Percentiles rank a stretch among this genome's conserved stretches.
Conservation (phyloP, 1,139 yeast species). For the Sugiyamaella grinbergsii region DNA sequence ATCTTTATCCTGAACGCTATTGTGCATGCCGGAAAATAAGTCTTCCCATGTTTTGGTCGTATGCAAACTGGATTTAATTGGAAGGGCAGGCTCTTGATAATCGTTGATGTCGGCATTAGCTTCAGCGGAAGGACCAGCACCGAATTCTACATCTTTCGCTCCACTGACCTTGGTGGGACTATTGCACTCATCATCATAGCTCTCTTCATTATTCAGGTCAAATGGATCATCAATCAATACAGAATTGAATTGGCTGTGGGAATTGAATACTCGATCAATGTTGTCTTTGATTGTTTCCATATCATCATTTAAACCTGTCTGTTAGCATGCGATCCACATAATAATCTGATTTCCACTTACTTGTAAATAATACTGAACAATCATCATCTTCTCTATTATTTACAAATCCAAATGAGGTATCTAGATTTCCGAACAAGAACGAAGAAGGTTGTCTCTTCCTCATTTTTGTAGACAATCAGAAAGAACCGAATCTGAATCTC, state of each 20-base stretch:
- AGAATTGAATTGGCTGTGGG: not conserved
- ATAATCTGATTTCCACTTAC: not conserved
- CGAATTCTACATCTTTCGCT: not conserved
- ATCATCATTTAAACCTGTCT: not conserved
- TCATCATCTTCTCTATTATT: not conserved
- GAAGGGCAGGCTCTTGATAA: not conserved
- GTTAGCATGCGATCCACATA: not conserved
- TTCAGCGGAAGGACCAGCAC: not conserved
- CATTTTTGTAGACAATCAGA: not conserved
- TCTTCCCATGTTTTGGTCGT: constrained; percentile 12
- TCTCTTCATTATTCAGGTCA: not conserved
- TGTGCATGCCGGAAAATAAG: not conserved
- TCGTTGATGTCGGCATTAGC: not conserved
- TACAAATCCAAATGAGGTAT: not conserved
- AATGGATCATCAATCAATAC: constrained; percentile 13
- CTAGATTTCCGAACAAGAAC: constrained; percentile 1
- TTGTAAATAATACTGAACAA: not conserved
- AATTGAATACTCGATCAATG: not conserved
- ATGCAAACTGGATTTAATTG: not conserved
- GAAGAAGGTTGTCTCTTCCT: constrained; percentile 6
- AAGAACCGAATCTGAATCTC: not conserved
- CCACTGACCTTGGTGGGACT: too few species aligned
- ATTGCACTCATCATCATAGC: not conserved
- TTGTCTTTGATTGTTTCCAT: not conserved
- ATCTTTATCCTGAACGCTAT: not conserved